Evolutionary conservation across 2,329 filamentous ascomycete species (phyloP).

Genomic region (Pezicula neosporulosa): DNA sequence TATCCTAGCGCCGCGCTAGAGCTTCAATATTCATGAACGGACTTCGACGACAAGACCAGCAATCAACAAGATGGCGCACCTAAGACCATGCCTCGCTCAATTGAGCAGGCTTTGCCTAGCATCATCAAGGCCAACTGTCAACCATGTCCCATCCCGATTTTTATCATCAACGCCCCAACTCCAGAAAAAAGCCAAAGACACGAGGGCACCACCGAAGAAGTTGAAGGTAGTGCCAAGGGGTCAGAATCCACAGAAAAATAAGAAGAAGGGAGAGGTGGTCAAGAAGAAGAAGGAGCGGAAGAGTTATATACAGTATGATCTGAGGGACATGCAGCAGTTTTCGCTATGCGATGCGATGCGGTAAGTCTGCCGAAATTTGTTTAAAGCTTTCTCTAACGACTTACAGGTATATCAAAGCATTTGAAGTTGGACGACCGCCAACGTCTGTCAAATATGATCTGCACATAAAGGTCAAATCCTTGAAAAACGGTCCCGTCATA

Average conservation of each 20-base stretch:
- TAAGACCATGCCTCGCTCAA: slow-evolving; percentile 27
- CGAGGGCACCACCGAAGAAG: slow-evolving; percentile 19
- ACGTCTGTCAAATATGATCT: slow-evolving; percentile 82
- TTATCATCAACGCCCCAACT: slow-evolving; percentile 19
- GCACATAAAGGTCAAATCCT: slow-evolving; percentile 75
- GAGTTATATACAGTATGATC: slow-evolving; percentile 30
- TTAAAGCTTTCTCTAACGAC: slow-evolving; percentile 10
- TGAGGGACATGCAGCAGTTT: slow-evolving; percentile 55
- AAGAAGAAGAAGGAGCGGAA: slow-evolving; percentile 30
- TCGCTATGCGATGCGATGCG: slow-evolving; percentile 90
- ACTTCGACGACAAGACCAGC: not conserved
- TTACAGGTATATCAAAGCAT: slow-evolving; percentile 79
- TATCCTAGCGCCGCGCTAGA: no score
- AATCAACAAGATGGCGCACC: slow-evolving; percentile 23
- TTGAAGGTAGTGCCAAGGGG: slow-evolving; percentile 8
- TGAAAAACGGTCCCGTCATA: slow-evolving; percentile 81
- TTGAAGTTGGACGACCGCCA: slow-evolving; percentile 81
- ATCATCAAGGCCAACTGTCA: slow-evolving; percentile 8
- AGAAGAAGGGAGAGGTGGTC: slow-evolving; percentile 26
- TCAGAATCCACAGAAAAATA: slow-evolving; percentile 20
- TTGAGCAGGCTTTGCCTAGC: slow-evolving; percentile 26
- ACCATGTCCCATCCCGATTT: slow-evolving; percentile 9
- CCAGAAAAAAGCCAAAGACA: slow-evolving; percentile 7
- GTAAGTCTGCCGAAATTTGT: slow-evolving; percentile 42
- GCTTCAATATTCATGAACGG: not conserved